Conservation (phyloP, 495 filamentous ascomycete species). For the Talaromyces nanjingensis region DNA sequence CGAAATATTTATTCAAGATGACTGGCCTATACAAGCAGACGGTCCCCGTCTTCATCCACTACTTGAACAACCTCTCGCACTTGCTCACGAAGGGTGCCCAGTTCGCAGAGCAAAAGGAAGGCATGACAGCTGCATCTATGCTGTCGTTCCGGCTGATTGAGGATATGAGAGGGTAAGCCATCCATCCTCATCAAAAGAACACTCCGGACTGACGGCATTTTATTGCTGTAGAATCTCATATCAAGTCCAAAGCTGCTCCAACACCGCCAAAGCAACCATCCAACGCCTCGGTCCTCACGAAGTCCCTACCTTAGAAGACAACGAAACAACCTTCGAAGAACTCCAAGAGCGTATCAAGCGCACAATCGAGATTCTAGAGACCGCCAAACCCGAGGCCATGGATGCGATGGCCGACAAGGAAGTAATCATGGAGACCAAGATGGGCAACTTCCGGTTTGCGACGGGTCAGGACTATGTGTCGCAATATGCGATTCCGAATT, state of each 20-base stretch:
- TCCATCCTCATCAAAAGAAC: too few species aligned
- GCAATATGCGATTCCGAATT: slow-evolving; percentile 41
- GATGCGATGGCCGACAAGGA: slow-evolving; percentile 25
- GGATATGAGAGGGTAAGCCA: slow-evolving; percentile 5
- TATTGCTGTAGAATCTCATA: slow-evolving; percentile 20
- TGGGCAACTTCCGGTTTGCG: slow-evolving; percentile 13
- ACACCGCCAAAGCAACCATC: slow-evolving; percentile 19
- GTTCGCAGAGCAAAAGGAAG: slow-evolving; percentile 12
- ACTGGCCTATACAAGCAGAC: slow-evolving; percentile 12
- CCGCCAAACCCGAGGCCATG: slow-evolving; percentile 26
- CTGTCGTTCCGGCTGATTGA: slow-evolving; percentile 4
- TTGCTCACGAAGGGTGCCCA: slow-evolving; percentile 19
- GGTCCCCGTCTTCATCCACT: slow-evolving; percentile 15
- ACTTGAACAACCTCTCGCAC: slow-evolving; percentile 11
- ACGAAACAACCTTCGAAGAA: slow-evolving; percentile 31
- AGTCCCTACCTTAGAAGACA: slow-evolving; percentile 21
- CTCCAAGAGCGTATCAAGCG: slow-evolving; percentile 31
- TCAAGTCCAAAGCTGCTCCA: slow-evolving; percentile 34
- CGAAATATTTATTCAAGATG: neutral
- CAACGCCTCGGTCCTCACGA: slow-evolving; percentile 23
- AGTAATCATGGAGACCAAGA: slow-evolving; percentile 21
- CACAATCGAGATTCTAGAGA: slow-evolving; percentile 29
- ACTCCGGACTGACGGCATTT: neutral
- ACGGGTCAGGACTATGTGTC: slow-evolving; percentile 23
- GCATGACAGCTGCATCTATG: slow-evolving; percentile 5